Evolutionary conservation across 305 asterid genomes (phyloP).

Genomic region (Petunia hybrid): DNA sequence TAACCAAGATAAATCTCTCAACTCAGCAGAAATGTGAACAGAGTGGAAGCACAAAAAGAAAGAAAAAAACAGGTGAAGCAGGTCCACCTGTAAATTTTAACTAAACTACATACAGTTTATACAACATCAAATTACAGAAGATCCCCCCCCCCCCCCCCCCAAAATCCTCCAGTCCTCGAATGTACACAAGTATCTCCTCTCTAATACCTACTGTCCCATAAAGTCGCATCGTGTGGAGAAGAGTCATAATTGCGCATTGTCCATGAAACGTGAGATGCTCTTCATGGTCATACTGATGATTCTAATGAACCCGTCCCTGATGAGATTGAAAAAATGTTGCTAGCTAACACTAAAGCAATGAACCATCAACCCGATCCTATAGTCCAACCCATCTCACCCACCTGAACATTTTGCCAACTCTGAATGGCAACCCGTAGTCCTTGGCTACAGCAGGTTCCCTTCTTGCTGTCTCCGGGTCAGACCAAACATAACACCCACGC

Average conservation of each 20-base stretch:
- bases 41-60: constrained; percentile 17
- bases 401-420: constrained; percentile 83
- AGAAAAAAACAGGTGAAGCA: background rate
- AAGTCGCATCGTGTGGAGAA: constrained; percentile 34
- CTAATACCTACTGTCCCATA: constrained; percentile 40
- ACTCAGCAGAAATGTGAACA: constrained; percentile 18
- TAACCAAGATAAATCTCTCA: constrained; percentile 23
- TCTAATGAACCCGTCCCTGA: background rate
- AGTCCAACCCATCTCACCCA: constrained; percentile 99
- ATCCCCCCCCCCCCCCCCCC: too few species aligned
- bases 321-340: constrained; percentile 30
- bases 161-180: constrained; percentile 36
- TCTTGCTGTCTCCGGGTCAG: constrained; percentile 88
- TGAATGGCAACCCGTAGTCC: constrained; percentile 84
- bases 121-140: constrained; percentile 45
- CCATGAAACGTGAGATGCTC: background rate
- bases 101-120: constrained; percentile 36
- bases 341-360: background rate
- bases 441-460: constrained; percentile 88
- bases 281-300: background rate
- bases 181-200: constrained; percentile 59
- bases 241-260: background rate
- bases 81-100: constrained; percentile 29
- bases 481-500: constrained; percentile 95
- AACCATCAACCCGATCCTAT: constrained; percentile 32